A percentile compares a stretch with the other conserved stretches of the same genome.
Evolutionary conservation across 352 stramenopile species (phyloP).

Genomic region (Pythium guiyangense): DNA sequence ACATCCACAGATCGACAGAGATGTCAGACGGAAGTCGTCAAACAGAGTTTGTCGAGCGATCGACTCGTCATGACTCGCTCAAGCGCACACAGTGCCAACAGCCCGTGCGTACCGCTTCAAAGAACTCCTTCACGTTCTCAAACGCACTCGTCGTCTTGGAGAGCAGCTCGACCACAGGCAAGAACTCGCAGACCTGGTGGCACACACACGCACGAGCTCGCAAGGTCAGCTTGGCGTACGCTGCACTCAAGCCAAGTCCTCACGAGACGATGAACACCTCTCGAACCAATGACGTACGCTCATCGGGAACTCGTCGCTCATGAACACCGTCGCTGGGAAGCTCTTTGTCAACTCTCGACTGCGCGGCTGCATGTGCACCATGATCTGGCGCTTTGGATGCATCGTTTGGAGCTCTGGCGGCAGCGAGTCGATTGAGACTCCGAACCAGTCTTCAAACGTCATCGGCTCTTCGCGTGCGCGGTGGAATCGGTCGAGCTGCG

Average conservation of each 20-base stretch:
- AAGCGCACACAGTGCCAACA: background rate
- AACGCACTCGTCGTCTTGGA: constrained; percentile 64
- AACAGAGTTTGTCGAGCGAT: background rate
- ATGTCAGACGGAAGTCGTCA: background rate
- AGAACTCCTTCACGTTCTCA: constrained; percentile 57
- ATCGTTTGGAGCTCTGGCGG: constrained; percentile 24
- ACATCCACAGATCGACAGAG: background rate
- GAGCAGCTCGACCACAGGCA: constrained; percentile 61
- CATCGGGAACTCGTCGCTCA: constrained; percentile 54
- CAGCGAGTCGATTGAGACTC: constrained; percentile 34
- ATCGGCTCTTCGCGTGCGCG: constrained; percentile 35
- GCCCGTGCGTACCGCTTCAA: constrained; percentile 41
- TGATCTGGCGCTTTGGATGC: constrained; percentile 35
- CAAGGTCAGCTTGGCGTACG: background rate
- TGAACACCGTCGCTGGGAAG: constrained; percentile 53
- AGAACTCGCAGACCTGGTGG: constrained; percentile 44
- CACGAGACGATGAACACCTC: background rate
- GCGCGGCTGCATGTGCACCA: constrained; percentile 44
- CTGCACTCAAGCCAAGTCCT: too few relatives aligned
- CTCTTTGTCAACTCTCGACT: constrained; percentile 46
- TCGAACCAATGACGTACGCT: constrained; percentile 23
- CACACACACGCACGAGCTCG: too few relatives aligned
- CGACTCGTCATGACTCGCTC: background rate
- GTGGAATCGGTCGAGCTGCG: constrained; percentile 24
- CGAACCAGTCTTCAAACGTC: constrained; percentile 62